A percentile compares a stretch with the other conserved stretches of the same genome.
These are phyloP conservation scores for Narthecium ossifragum DNA, from an alignment of 106 monocot species.

Conservation along the genomic window DNA sequence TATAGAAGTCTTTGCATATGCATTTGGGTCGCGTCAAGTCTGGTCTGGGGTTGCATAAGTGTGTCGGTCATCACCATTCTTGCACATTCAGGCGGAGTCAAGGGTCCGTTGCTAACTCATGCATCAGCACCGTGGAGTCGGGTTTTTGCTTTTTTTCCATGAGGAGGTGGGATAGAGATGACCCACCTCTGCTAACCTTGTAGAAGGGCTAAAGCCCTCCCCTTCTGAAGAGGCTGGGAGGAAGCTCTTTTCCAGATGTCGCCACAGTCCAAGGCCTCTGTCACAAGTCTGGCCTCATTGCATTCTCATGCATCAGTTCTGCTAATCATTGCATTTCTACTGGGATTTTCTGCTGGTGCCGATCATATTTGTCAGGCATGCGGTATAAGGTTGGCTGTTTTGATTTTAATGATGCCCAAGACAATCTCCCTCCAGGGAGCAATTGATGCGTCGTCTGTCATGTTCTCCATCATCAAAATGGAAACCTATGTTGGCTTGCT, in stretches of 20 bases:
- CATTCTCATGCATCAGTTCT: background rate
- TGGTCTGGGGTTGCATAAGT: conserved; percentile 21
- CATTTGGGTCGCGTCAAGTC: conserved; percentile 24
- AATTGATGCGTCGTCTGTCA: background rate
- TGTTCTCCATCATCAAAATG: background rate
- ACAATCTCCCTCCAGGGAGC: background rate
- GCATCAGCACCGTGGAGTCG: background rate
- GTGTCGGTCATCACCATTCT: conserved; percentile 11
- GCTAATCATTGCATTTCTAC: background rate
- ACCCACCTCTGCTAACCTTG: conserved; percentile 1
- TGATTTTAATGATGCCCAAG: background rate
- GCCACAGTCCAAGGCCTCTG: background rate
- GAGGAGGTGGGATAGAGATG: background rate
- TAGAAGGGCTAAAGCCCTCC: background rate
- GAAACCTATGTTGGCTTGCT: background rate
- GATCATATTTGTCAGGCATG: conserved; percentile 1
- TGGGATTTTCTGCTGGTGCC: background rate
- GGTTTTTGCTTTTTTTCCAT: background rate
- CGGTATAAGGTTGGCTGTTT: background rate
- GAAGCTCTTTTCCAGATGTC: background rate
- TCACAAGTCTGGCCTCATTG: background rate
- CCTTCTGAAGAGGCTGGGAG: background rate
- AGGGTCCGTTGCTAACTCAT: background rate
- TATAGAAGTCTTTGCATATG: conserved; percentile 9
- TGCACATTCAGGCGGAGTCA: background rate